These are phyloP conservation scores for Corchorus capsularis DNA, from an alignment of 345 rosid species.

Conservation along the genomic window DNA sequence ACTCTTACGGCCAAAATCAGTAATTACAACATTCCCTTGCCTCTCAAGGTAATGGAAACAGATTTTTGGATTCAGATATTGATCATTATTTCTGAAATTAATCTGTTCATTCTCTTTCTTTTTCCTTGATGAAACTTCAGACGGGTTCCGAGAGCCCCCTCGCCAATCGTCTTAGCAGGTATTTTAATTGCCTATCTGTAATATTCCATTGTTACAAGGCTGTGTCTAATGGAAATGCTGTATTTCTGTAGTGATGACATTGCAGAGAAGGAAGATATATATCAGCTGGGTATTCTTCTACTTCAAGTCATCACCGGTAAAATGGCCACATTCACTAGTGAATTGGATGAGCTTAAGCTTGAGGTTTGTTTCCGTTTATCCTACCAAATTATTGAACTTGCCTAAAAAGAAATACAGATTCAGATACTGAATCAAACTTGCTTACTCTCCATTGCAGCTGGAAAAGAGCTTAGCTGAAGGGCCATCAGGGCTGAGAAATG, in stretches of 20 bases:
- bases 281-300: conserved; percentile 76
- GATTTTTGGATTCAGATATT: not conserved
- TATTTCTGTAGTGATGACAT: conserved; percentile 41
- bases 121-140: conserved; percentile 35
- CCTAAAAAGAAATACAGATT: not conserved
- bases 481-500: conserved; percentile 45
- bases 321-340: conserved; percentile 44
- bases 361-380: conserved; percentile 37
- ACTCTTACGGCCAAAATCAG: conserved; percentile 71
- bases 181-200: not conserved
- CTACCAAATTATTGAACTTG: not conserved
- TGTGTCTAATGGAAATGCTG: not conserved
- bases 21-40: conserved; percentile 69
- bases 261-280: conserved; percentile 81
- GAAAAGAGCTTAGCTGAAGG: conserved; percentile 62
- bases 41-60: conserved; percentile 51
- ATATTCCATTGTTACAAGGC: not conserved
- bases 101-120: not conserved
- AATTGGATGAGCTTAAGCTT: conserved; percentile 55
- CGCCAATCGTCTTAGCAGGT: conserved; percentile 9
- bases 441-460: conserved; percentile 37
- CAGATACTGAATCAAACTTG: not conserved
- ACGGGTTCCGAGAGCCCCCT: conserved; percentile 52
- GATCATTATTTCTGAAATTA: not conserved
- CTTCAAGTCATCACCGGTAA: conserved; percentile 69